These are phyloP conservation scores for Pseudocercospora vitis DNA, from an alignment of 2,329 filamentous ascomycete genomes.

Conservation along the genomic window DNA sequence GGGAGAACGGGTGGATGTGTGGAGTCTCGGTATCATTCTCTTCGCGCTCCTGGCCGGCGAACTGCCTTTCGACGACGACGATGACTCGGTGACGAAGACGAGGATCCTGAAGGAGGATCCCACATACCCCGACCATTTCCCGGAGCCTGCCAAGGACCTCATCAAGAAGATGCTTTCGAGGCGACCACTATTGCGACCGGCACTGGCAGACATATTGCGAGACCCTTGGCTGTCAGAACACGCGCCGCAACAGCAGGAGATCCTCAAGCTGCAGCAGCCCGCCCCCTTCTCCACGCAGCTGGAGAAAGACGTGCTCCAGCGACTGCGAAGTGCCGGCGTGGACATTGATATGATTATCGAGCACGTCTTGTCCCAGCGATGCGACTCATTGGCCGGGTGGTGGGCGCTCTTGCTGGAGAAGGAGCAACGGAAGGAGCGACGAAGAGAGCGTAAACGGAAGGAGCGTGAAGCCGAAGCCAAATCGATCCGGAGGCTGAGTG, in stretches of 20 bases:
- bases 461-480: constrained; percentile 81
- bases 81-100: constrained; percentile 81
- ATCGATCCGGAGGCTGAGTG: constrained; percentile 77
- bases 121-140: constrained; percentile 76
- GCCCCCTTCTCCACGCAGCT: constrained; percentile 80
- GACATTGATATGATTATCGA: constrained; percentile 94
- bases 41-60: constrained; percentile 81
- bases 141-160: constrained; percentile 73
- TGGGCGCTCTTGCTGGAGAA: constrained; percentile 95
- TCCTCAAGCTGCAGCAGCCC: constrained; percentile 77
- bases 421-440: constrained; percentile 79
- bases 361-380: constrained; percentile 84
- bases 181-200: constrained; percentile 77
- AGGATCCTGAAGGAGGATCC: constrained; percentile 86
- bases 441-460: constrained; percentile 77
- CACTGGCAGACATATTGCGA: constrained; percentile 78
- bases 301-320: constrained; percentile 86
- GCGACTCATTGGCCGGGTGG: constrained; percentile 90
- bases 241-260: constrained; percentile 83
- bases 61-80: constrained; percentile 94
- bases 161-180: constrained; percentile 84
- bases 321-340: constrained; percentile 91
- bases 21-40: constrained; percentile 82
- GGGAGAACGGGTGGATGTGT: constrained; percentile 96
- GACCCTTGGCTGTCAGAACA: constrained; percentile 87